Percentiles rank a stretch among this genome's conserved stretches.
Conservation (phyloP, 116 monocot genomes). For the Posidonia oceanica region DNA sequence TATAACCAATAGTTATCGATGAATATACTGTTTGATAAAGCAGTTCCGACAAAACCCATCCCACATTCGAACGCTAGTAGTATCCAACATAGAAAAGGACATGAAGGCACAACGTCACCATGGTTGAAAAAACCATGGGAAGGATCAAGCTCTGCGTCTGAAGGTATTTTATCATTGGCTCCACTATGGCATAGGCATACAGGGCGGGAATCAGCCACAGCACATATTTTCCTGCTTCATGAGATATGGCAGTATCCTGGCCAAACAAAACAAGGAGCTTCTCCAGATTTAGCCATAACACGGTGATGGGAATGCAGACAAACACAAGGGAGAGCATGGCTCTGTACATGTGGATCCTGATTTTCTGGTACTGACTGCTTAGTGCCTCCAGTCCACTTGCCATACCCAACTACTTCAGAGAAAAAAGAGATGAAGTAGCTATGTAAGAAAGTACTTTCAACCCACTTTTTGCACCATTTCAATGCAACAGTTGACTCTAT, state of each 20-base stretch:
- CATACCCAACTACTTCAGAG: too few relatives aligned
- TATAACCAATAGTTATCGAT: too few relatives aligned
- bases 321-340: constrained; percentile 28
- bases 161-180: constrained; percentile 67
- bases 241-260: background rate
- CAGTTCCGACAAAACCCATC: constrained; percentile 59
- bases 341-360: constrained; percentile 43
- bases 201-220: too few relatives aligned
- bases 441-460: too few relatives aligned
- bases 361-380: constrained; percentile 53
- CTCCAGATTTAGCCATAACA: background rate
- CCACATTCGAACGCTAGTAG: constrained; percentile 49
- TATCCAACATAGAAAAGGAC: constrained; percentile 71
- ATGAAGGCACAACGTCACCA: constrained; percentile 39
- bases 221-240: too few relatives aligned
- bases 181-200: too few relatives aligned
- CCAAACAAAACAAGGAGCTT: background rate
- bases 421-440: too few relatives aligned
- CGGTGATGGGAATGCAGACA: constrained; percentile 2
- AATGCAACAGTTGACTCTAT: too few relatives aligned
- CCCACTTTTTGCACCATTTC: too few relatives aligned
- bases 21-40: constrained; percentile 61
- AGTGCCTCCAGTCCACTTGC: too few relatives aligned
- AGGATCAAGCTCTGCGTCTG: constrained; percentile 67
- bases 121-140: constrained; percentile 47